Conservation (phyloP, 257 asterid species). For the Ballota nigra region DNA sequence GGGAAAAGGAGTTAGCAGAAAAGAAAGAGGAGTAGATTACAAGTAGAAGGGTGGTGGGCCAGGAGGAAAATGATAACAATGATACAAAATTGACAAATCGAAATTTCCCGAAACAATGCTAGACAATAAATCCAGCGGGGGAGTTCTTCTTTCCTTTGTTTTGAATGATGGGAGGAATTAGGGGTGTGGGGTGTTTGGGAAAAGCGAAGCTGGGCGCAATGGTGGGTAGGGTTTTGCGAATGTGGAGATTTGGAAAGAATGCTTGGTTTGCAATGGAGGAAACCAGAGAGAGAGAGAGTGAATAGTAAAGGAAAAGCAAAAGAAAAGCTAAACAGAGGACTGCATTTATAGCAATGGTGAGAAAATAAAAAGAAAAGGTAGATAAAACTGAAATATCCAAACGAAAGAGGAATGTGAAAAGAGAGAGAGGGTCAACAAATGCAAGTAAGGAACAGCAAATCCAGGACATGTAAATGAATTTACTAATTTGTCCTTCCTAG, state of each 20-base stretch:
- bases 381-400: background rate
- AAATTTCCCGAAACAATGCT: conserved; percentile 38
- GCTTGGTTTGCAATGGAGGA: conserved; percentile 87
- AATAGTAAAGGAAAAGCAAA: conserved; percentile 43
- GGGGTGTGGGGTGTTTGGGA: conserved; percentile 22
- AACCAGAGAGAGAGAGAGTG: conserved; percentile 25
- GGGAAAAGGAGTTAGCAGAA: conserved; percentile 22
- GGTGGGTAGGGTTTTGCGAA: conserved; percentile 57
- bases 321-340: conserved; percentile 11
- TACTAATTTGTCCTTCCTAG: background rate
- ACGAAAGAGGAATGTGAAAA: background rate
- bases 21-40: conserved; percentile 49
- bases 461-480: background rate
- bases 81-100: conserved; percentile 23
- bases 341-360: conserved; percentile 43
- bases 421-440: background rate
- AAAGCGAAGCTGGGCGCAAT: conserved; percentile 36
- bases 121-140: conserved; percentile 45
- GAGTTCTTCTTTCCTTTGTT: conserved; percentile 6
- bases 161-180: conserved; percentile 25
- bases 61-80: conserved; percentile 35
- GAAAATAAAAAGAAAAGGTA: background rate
- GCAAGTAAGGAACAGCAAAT: background rate
- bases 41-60: conserved; percentile 72
- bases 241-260: conserved; percentile 40